phyloP scores from a whole-genome alignment of 2,329 filamentous ascomycete genomes.

The Pseudogymnoascus sp. region DNA sequence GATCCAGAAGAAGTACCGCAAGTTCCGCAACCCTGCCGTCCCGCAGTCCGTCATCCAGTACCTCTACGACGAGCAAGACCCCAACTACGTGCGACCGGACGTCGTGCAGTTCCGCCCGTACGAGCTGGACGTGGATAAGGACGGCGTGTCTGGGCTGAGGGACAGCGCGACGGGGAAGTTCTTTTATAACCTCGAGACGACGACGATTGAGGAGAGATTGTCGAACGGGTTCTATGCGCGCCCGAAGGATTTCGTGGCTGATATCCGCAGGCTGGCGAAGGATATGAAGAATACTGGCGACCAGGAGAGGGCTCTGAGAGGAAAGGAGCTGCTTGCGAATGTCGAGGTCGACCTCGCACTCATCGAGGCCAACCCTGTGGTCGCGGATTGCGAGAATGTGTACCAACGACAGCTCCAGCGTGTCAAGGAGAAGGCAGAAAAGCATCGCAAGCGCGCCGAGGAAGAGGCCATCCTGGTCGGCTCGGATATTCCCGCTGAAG shows the following conservation, averaged over 20 bases:
- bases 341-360: constrained; percentile 86
- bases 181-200: constrained; percentile 90
- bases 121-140: constrained; percentile 68
- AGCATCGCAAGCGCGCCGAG: constrained; percentile 42
- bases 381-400: constrained; percentile 73
- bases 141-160: constrained; percentile 66
- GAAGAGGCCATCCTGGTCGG: constrained; percentile 14
- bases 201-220: constrained; percentile 88
- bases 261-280: constrained; percentile 76
- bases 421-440: constrained; percentile 49
- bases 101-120: constrained; percentile 61
- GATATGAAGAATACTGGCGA: constrained; percentile 81
- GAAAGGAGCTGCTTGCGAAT: constrained; percentile 84
- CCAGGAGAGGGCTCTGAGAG: constrained; percentile 71
- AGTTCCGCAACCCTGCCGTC: constrained; percentile 75
- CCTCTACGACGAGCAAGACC: constrained; percentile 74
- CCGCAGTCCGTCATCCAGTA: constrained; percentile 68
- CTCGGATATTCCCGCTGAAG: neutral
- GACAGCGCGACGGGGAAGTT: constrained; percentile 73
- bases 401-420: constrained; percentile 65
- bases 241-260: constrained; percentile 78
- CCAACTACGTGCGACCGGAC: constrained; percentile 54
- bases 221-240: constrained; percentile 95
- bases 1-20: constrained; percentile 81
- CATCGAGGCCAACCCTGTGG: constrained; percentile 58